These are phyloP conservation scores for Arachnomyces sp. DNA, from an alignment of 2,329 filamentous ascomycete genomes.

Conservation along the genomic window DNA sequence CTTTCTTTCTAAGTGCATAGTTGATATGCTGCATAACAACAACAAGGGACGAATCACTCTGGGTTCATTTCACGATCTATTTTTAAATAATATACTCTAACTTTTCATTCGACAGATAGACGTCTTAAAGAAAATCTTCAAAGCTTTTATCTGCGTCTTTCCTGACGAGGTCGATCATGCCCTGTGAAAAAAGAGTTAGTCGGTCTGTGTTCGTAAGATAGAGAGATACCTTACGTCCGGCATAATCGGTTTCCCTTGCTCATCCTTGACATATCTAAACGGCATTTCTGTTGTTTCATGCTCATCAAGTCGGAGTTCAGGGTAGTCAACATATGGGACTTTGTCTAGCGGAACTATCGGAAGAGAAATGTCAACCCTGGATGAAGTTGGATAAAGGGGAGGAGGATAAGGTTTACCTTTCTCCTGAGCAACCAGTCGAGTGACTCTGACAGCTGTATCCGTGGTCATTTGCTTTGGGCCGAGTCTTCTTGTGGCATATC, in stretches of 20 bases:
- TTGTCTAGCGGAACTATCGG: conserved; percentile 63
- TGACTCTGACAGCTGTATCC: conserved; percentile 91
- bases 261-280: conserved; percentile 81
- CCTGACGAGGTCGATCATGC: conserved; percentile 89
- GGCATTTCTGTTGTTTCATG: conserved; percentile 97
- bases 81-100: too few species aligned
- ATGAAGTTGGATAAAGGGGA: neutral
- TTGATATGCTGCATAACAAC: too few species aligned
- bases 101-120: too few species aligned
- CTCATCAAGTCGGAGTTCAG: conserved; percentile 81
- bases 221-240: conserved; percentile 59
- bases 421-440: conserved; percentile 77
- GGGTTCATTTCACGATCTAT: too few species aligned
- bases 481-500: conserved; percentile 77
- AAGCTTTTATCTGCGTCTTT: conserved; percentile 91
- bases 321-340: conserved; percentile 77
- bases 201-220: conserved; percentile 15
- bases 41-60: too few species aligned
- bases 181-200: conserved; percentile 44
- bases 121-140: conserved; percentile 64
- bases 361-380: neutral
- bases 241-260: conserved; percentile 77
- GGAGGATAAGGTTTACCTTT: conserved; percentile 52
- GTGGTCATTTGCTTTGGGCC: conserved; percentile 97
- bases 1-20: too few species aligned